These are phyloP conservation scores for Pueraria montana DNA, from an alignment of 306 rosid genomes.

Conservation along the genomic window DNA sequence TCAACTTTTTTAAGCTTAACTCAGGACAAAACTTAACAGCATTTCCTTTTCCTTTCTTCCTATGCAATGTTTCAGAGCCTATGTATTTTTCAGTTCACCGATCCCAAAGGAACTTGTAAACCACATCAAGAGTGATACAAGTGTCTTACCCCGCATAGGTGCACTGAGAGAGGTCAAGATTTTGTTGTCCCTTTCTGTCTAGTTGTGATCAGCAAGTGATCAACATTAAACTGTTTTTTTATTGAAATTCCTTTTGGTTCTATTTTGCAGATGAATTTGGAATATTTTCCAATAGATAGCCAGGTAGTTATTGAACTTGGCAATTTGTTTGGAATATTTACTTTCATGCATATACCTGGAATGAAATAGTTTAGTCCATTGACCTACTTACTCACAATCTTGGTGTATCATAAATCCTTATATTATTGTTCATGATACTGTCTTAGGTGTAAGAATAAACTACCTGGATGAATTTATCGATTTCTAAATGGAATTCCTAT, in stretches of 20 bases:
- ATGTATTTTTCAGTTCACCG: slow-evolving; percentile 86
- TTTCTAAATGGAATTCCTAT: slow-evolving; percentile 7
- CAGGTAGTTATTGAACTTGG: slow-evolving; percentile 66
- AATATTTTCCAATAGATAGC: slow-evolving; percentile 86
- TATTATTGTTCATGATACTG: neutral
- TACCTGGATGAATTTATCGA: slow-evolving; percentile 2
- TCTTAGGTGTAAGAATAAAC: slow-evolving; percentile 9
- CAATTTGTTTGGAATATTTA: neutral
- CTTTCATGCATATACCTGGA: neutral
- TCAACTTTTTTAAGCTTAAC: slow-evolving; percentile 22
- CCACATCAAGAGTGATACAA: slow-evolving; percentile 87
- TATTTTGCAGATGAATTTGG: slow-evolving; percentile 87
- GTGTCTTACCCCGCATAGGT: slow-evolving; percentile 95
- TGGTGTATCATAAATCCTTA: slow-evolving; percentile 2
- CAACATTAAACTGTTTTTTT: slow-evolving; percentile 38
- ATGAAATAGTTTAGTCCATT: neutral
- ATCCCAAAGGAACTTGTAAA: slow-evolving; percentile 82
- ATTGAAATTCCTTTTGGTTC: slow-evolving; percentile 38
- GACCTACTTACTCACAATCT: slow-evolving; percentile 21
- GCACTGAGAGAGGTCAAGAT: slow-evolving; percentile 86
- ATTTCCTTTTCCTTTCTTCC: slow-evolving; percentile 31
- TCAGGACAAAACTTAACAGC: slow-evolving; percentile 41
- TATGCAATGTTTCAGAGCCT: slow-evolving; percentile 68
- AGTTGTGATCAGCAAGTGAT: slow-evolving; percentile 35
- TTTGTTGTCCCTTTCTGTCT: slow-evolving; percentile 33